A percentile compares a stretch with the other conserved stretches of the same genome.
Evolutionary conservation across 1,284 basidiomycete genomes (phyloP).

Genomic region (Mycena sp.): DNA sequence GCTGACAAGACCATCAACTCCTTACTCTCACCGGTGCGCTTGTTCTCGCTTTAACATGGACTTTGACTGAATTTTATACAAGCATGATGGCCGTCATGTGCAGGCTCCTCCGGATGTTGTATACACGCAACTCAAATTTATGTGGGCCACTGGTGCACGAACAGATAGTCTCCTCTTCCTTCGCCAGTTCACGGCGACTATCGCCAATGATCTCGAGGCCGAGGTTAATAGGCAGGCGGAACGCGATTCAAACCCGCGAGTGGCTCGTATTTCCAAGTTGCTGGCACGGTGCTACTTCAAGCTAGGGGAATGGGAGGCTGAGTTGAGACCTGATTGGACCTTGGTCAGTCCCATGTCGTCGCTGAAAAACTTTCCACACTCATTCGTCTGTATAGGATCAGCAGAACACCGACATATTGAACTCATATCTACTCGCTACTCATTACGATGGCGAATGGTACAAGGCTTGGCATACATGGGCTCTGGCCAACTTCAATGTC

Average conservation of each 20-base stretch:
- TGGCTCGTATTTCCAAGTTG: conserved; percentile 83
- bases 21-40: conserved; percentile 72
- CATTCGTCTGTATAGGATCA: conserved; percentile 56
- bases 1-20: conserved; percentile 99
- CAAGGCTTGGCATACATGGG: conserved; percentile 99
- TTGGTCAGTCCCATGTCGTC: conserved; percentile 59
- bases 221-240: conserved; percentile 50
- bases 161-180: conserved; percentile 90
- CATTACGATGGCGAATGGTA: conserved; percentile 96
- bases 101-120: conserved; percentile 96
- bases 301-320: conserved; percentile 94
- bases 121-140: conserved; percentile 96
- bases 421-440: conserved; percentile 90
- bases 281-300: conserved; percentile 99
- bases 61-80: background rate
- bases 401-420: conserved; percentile 85
- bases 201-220: conserved; percentile 81
- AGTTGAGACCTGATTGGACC: conserved; percentile 84
- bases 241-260: conserved; percentile 54
- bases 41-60: background rate
- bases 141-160: conserved; percentile 90
- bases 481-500: conserved; percentile 96
- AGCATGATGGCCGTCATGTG: conserved; percentile 60
- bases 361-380: background rate
- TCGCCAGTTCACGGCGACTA: conserved; percentile 84